Evolutionary conservation across 176 grass and related monocot genomes (phyloP).

Genomic region (Juncus effusus): DNA sequence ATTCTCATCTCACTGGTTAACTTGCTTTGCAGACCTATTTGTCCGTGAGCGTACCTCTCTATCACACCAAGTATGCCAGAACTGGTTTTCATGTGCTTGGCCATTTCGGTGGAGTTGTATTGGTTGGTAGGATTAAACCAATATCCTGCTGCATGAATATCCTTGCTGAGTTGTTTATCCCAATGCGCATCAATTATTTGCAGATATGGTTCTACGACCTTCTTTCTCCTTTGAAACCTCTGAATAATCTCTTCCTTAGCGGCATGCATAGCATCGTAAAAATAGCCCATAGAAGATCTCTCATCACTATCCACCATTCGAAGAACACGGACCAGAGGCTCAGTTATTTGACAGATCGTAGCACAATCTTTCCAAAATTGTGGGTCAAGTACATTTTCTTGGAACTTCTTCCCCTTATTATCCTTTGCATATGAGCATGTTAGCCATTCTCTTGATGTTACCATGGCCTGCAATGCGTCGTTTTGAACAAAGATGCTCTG

Average conservation of each 20-base stretch:
- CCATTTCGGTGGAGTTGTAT: too few species aligned
- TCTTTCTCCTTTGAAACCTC: constrained; percentile 15
- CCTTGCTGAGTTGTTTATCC: constrained; percentile 19
- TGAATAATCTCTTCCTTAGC: constrained; percentile 11
- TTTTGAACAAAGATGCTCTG: constrained; percentile 10
- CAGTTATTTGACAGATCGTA: too few species aligned
- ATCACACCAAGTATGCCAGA: not conserved
- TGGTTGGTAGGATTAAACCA: too few species aligned
- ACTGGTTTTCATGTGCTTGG: not conserved
- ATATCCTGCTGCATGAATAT: too few species aligned
- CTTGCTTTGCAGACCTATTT: not conserved
- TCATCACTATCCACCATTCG: too few species aligned
- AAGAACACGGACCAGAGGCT: too few species aligned
- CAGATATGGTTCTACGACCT: not conserved
- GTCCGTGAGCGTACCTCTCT: too few species aligned
- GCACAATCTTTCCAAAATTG: too few species aligned
- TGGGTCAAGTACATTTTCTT: too few species aligned
- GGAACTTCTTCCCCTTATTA: too few species aligned
- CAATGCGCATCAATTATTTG: constrained; percentile 2
- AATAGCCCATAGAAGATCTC: constrained; percentile 1
- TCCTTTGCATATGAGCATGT: not conserved
- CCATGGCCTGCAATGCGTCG: not conserved
- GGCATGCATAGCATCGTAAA: too few species aligned
- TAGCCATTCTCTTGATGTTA: constrained; percentile 12
- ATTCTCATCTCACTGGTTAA: not conserved